A percentile compares a stretch with the other conserved stretches of the same genome.
phyloP scores from a whole-genome alignment of 1,284 basidiomycete genomes.

The Cryptococcus depauperatus region DNA sequence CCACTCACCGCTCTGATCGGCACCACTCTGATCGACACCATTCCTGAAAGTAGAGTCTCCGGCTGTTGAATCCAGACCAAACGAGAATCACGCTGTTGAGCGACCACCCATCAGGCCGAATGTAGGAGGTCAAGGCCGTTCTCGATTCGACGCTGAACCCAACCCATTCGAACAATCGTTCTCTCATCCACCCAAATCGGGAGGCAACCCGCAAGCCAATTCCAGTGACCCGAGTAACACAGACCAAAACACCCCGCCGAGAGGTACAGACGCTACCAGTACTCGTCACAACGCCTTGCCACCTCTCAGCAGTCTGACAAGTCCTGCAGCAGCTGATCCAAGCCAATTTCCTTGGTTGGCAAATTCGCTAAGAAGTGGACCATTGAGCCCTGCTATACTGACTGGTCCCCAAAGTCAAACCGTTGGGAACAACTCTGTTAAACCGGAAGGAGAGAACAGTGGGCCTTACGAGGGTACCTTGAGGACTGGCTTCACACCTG shows the following conservation, averaged over 20 bases:
- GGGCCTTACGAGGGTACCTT: conserved; percentile 62
- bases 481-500: conserved; percentile 62
- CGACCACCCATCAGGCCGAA: conserved; percentile 36
- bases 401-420: conserved; percentile 59
- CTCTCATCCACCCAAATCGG: conserved; percentile 52
- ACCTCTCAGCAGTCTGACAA: conserved; percentile 74
- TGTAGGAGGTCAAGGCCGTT: conserved; percentile 20
- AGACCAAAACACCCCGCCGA: conserved; percentile 45
- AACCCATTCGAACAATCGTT: conserved; percentile 97
- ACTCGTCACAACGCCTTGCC: conserved; percentile 57
- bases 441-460: conserved; percentile 26
- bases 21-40: neutral
- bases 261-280: conserved; percentile 39
- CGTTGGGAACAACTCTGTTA: neutral
- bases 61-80: no score
- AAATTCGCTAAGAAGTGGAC: conserved; percentile 75
- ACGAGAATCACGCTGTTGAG: conserved; percentile 11
- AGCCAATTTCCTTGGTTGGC: conserved; percentile 62
- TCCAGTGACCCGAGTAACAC: conserved; percentile 49
- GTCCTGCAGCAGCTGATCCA: conserved; percentile 59
- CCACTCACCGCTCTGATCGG: conserved; percentile 14
- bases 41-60: no score
- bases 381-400: conserved; percentile 90
- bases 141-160: conserved; percentile 60
- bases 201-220: no score